These are phyloP conservation scores for Hyphodiscus sp. DNA, from an alignment of 2,329 filamentous ascomycete species.

Conservation along the genomic window DNA sequence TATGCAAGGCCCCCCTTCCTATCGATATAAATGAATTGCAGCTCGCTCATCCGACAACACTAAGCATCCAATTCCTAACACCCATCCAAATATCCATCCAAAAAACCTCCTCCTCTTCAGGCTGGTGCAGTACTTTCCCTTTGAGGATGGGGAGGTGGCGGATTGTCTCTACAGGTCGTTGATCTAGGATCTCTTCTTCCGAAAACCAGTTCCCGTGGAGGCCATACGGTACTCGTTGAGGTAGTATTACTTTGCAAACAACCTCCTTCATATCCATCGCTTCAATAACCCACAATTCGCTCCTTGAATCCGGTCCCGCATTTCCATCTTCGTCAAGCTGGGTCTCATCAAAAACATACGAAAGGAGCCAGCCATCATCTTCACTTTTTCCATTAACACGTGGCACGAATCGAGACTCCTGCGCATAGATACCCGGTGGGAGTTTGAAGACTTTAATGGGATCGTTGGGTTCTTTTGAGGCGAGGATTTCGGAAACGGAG, in stretches of 20 bases:
- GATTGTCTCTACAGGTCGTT: conserved; percentile 30
- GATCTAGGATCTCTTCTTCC: conserved; percentile 43
- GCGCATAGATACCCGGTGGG: conserved; percentile 55
- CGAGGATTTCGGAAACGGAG: conserved; percentile 45
- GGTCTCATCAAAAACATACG: conserved; percentile 63
- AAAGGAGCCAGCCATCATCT: conserved; percentile 62
- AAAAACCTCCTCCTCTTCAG: not conserved
- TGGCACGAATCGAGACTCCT: conserved; percentile 61
- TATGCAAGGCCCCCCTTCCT: not conserved
- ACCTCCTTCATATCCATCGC: conserved; percentile 56
- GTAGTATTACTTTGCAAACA: conserved; percentile 51
- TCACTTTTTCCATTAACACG: conserved; percentile 38
- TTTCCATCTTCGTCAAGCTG: conserved; percentile 42
- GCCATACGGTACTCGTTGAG: conserved; percentile 64
- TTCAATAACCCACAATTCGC: conserved; percentile 64
- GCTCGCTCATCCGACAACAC: conserved; percentile 11
- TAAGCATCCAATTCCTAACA: conserved; percentile 14
- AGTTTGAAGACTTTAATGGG: conserved; percentile 56
- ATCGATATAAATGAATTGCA: not conserved
- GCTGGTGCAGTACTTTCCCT: not conserved
- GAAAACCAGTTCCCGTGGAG: conserved; percentile 59
- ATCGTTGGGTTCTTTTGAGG: conserved; percentile 39
- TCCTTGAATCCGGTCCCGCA: conserved; percentile 37
- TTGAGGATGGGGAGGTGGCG: conserved; percentile 11
- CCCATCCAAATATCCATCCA: conserved; percentile 16